Evolutionary conservation across 129 eudicot species (phyloP).

Genomic region (Lonicera japonica): DNA sequence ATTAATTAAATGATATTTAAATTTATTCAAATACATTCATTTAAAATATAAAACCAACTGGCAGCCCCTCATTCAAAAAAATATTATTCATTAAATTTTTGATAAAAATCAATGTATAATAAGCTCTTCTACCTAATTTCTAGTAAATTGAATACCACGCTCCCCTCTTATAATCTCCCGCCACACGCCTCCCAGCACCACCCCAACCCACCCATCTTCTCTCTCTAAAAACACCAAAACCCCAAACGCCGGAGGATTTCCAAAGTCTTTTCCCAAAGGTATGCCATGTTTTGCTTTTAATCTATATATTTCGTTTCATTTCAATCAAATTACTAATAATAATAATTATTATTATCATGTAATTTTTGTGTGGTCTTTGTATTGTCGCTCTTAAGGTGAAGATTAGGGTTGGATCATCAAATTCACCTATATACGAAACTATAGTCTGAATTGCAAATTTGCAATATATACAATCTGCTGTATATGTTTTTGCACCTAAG

Average conservation of each 20-base stretch:
- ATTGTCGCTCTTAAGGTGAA: slow-evolving; percentile 3
- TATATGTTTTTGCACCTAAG: neutral
- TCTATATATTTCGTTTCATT: neutral
- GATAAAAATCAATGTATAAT: no score
- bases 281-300: neutral
- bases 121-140: no score
- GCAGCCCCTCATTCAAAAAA: neutral
- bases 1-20: no score
- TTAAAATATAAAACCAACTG: no score
- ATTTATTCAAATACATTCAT: no score
- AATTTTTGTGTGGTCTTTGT: neutral
- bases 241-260: neutral
- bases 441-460: neutral
- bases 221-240: neutral
- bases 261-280: neutral
- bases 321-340: no score
- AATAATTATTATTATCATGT: neutral
- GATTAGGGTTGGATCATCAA: neutral
- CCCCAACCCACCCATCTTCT: slow-evolving; percentile 9
- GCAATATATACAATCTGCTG: neutral
- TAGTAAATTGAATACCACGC: no score
- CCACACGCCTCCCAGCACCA: slow-evolving; percentile 9
- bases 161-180: neutral
- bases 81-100: no score
- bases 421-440: neutral